Base-by-base conservation (phyloP, 116 monocot genomes). In the Dioscorea cayenensis region DNA sequence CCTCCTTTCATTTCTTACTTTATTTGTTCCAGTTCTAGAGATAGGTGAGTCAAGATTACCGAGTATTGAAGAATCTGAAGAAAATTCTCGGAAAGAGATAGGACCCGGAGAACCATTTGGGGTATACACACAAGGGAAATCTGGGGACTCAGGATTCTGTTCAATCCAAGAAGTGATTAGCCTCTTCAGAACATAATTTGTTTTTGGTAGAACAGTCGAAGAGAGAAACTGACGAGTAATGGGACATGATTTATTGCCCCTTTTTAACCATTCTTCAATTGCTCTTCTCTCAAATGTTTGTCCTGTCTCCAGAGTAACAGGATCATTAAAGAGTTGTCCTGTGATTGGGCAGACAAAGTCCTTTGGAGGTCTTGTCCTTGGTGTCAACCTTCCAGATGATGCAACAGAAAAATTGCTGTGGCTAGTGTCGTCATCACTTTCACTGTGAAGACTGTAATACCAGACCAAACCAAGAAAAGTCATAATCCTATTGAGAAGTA, bases 271-370 rank as follows among this genome's bases (percentile, higher is more conserved):
- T 70, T 85, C 85, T 66, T 85, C 75, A 49, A 85, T 85, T 62
- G 85, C 85, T 71, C 60, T 81, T 63, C 85, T 78, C 73, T 85
- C 85, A 50, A 68, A 85, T 71, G 85, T 85, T 60, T 85, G 85
- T 38, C 85, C 85, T 29, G 85, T 85, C 73, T 85, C 85, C 14
- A 85, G 78, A 36, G 85, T 85, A 37, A 85, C 85, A 18, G 85
- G 85, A 63, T 85, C 81, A 27, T 32, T 72, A 48, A 85, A 85
- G 62, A 85, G 72, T 29, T 85, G 85, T 9, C 81, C 78, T 7
- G 85, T 85, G 72, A 85, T 85, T 61, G 85, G 81, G 62, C 85
- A 85, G 69, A 85, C 76, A 73, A 85, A 85, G 52, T 85, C 85
- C 67, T 85, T 85, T 3, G 81, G 81, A 21, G 85, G 81, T 73